Evolutionary conservation across 306 rosid genomes (phyloP).

Genomic region (Malus orientalis): DNA sequence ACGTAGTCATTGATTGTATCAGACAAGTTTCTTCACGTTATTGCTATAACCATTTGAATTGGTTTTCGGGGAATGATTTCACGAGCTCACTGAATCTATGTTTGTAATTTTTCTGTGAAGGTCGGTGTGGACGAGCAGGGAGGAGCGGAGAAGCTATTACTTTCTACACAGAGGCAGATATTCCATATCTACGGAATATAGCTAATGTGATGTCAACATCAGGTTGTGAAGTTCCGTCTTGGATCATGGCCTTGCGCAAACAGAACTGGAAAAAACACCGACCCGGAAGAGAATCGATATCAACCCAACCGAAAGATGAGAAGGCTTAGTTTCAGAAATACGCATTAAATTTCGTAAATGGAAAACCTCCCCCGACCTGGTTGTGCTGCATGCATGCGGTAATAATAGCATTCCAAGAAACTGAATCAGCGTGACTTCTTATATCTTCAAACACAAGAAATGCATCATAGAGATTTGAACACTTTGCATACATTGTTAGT

Average conservation of each 20-base stretch:
- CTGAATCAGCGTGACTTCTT: conserved; percentile 32
- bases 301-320: conserved; percentile 44
- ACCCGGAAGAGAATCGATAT: conserved; percentile 68
- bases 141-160: conserved; percentile 89
- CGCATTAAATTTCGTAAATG: conserved; percentile 46
- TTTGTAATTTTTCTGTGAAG: conserved; percentile 32
- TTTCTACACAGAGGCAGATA: conserved; percentile 73
- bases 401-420: conserved; percentile 75
- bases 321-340: conserved; percentile 28
- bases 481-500: conserved; percentile 61
- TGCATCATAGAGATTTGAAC: conserved; percentile 50
- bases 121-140: conserved; percentile 97
- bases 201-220: conserved; percentile 79
- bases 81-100: conserved; percentile 3
- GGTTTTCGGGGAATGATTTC: not conserved
- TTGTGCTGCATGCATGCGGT: conserved; percentile 57
- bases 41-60: not conserved
- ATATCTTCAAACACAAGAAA: conserved; percentile 39
- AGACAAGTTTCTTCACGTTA: not conserved
- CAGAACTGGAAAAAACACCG: conserved; percentile 91
- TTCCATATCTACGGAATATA: conserved; percentile 67
- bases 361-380: conserved; percentile 50
- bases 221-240: conserved; percentile 88
- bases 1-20: not conserved
- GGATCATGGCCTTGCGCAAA: conserved; percentile 56